Conservation (phyloP, 75 land plant genomes). For the Cupressus sempervirens region DNA sequence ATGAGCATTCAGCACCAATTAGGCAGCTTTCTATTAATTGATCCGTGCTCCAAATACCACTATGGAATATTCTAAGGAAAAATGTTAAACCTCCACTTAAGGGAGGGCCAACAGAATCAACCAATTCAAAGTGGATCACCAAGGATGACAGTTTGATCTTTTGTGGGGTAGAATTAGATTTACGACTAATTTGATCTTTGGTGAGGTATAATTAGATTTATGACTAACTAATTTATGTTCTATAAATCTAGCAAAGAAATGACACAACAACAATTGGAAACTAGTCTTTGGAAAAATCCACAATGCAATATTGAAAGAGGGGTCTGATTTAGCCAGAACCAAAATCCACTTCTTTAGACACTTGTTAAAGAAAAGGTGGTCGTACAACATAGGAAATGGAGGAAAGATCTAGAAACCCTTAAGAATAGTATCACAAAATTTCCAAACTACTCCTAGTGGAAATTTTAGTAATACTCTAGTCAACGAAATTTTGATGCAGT, state of each 20-base stretch:
- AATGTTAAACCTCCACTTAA: no score
- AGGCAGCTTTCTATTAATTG: no score
- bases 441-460: background rate
- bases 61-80: no score
- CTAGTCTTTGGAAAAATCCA: background rate
- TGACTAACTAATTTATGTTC: background rate
- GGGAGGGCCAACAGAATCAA: no score
- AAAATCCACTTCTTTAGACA: no score
- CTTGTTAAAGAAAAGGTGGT: background rate
- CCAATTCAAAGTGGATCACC: no score
- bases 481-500: background rate
- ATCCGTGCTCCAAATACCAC: no score
- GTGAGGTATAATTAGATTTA: background rate
- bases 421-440: background rate
- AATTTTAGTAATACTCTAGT: background rate
- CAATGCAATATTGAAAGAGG: background rate
- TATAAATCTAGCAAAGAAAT: no score
- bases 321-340: background rate
- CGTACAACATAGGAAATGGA: background rate
- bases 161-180: no score
- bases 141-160: background rate
- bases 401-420: background rate
- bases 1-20: no score
- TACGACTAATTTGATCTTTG: no score
- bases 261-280: background rate